phyloP scores from a whole-genome alignment of 2,329 filamentous ascomycete species.

The Podosphaera aphanis region DNA sequence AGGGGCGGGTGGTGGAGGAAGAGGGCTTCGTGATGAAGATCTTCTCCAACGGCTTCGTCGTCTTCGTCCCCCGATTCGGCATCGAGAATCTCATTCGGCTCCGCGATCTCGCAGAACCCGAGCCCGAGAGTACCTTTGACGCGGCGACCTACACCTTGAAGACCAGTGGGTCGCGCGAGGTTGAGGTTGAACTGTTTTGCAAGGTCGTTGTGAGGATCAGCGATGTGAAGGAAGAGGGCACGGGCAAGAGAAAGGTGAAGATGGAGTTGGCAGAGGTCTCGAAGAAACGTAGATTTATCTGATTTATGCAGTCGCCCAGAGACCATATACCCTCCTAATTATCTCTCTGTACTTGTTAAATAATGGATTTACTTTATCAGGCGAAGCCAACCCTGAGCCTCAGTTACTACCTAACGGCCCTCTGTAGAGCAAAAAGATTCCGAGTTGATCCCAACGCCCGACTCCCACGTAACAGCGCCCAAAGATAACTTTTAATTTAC shows the following conservation, averaged over 20 bases:
- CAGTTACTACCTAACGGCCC: no score
- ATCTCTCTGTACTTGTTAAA: no score
- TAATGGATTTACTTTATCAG: not conserved
- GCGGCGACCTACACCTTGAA: slow-evolving; percentile 60
- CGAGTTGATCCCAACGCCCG: no score
- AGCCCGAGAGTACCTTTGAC: slow-evolving; percentile 65
- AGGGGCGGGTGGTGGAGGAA: slow-evolving; percentile 51
- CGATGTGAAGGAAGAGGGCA: slow-evolving; percentile 81
- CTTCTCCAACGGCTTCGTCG: slow-evolving; percentile 91
- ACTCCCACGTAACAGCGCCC: no score
- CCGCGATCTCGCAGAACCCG: slow-evolving; percentile 54
- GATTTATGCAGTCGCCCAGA: not conserved
- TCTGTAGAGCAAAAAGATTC: no score
- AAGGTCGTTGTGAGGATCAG: slow-evolving; percentile 75
- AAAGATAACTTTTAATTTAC: not conserved
- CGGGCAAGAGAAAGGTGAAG: slow-evolving; percentile 83
- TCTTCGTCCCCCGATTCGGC: slow-evolving; percentile 85
- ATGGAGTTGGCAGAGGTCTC: slow-evolving; percentile 33
- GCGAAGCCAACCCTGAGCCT: no score
- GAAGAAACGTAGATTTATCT: not conserved
- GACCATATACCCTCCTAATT: no score
- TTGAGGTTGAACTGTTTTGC: slow-evolving; percentile 65
- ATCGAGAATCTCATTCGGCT: slow-evolving; percentile 81
- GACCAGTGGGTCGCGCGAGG: slow-evolving; percentile 28
- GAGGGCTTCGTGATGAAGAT: slow-evolving; percentile 94